These are phyloP conservation scores for Berberis thunbergii DNA, from an alignment of 164 flowering plant species.

Conservation along the genomic window DNA sequence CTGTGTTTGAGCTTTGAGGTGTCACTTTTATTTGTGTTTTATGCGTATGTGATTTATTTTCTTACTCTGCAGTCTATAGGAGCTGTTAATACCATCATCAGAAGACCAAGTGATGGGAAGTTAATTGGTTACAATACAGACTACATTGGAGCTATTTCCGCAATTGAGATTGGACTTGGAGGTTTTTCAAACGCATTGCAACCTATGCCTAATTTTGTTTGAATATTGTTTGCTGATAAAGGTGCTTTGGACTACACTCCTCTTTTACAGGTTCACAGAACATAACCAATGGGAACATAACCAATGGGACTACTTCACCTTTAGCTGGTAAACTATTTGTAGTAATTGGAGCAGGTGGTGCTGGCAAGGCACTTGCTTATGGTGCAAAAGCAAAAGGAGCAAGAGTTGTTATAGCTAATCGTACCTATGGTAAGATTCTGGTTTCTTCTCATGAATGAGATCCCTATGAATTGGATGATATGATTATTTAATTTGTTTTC, in stretches of 20 bases:
- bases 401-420: constrained; percentile 77
- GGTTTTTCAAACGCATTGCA: constrained; percentile 29
- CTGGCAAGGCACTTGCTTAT: constrained; percentile 98
- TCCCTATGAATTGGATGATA: too few species aligned
- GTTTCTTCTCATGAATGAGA: too few species aligned
- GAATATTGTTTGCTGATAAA: neutral
- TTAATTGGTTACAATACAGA: constrained; percentile 80
- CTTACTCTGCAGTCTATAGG: constrained; percentile 61
- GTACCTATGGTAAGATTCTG: constrained; percentile 60
- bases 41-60: neutral
- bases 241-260: neutral
- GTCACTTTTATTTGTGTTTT: neutral
- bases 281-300: neutral
- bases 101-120: constrained; percentile 69
- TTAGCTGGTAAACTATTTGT: constrained; percentile 76
- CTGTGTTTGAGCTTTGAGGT: neutral
- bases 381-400: constrained; percentile 96
- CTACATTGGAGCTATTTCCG: constrained; percentile 77
- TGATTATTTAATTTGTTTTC: too few species aligned
- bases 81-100: constrained; percentile 75
- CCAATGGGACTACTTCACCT: constrained; percentile 43
- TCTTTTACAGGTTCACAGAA: constrained; percentile 33
- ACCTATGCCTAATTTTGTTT: constrained; percentile 5
- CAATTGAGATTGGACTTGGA: constrained; percentile 78
- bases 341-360: constrained; percentile 98